Evolutionary conservation across 108 stramenopile species (phyloP).

Genomic region (Skeletonema marinoi): DNA sequence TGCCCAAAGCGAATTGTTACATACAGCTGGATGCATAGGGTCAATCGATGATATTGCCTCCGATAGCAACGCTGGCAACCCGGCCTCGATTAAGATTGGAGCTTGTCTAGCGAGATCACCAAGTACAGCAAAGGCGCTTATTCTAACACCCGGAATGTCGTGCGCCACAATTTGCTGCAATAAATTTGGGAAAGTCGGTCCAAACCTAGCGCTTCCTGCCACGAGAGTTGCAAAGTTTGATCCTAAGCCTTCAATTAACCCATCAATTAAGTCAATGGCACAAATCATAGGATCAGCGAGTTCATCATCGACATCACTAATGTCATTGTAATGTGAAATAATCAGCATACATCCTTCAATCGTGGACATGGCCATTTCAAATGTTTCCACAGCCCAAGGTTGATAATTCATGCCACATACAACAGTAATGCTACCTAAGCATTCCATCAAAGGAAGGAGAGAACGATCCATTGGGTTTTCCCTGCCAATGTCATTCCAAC

Average conservation of each 20-base stretch:
- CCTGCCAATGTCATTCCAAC: constrained; percentile 61
- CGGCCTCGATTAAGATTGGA: constrained; percentile 75
- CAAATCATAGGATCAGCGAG: constrained; percentile 92
- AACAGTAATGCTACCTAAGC: constrained; percentile 76
- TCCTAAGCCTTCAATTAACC: constrained; percentile 88
- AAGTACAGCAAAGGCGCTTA: constrained; percentile 89
- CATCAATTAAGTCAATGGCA: constrained; percentile 88
- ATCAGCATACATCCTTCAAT: constrained; percentile 76
- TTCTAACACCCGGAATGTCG: constrained; percentile 74
- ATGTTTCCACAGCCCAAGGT: constrained; percentile 82
- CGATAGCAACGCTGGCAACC: constrained; percentile 58
- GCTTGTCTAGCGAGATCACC: constrained; percentile 89
- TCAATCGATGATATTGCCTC: constrained; percentile 72
- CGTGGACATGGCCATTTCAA: constrained; percentile 78
- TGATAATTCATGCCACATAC: constrained; percentile 83
- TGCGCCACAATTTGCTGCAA: constrained; percentile 64
- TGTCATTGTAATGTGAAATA: constrained; percentile 56
- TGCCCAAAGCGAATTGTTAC: constrained; percentile 94
- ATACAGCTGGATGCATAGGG: constrained; percentile 63
- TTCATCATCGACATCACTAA: constrained; percentile 60
- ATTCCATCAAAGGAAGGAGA: constrained; percentile 88
- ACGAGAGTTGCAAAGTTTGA: constrained; percentile 75
- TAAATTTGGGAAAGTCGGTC: constrained; percentile 63
- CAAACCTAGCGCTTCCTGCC: constrained; percentile 69
- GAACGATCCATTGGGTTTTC: constrained; percentile 81